phyloP scores from a whole-genome alignment of 2,329 filamentous ascomycete genomes.

The Ophiostoma angusticollis region DNA sequence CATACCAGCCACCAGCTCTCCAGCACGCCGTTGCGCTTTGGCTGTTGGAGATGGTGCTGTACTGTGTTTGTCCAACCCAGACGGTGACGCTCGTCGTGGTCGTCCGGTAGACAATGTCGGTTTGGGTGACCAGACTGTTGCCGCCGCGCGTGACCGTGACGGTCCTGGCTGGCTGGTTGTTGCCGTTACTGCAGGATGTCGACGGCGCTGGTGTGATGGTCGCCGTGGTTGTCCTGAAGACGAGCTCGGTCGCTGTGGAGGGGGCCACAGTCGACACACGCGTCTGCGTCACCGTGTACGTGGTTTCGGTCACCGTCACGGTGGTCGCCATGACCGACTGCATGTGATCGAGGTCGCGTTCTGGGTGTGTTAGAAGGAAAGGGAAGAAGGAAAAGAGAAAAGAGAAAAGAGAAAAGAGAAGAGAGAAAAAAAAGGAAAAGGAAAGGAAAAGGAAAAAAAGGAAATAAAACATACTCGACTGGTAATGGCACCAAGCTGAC shows the following conservation, averaged over 20 bases:
- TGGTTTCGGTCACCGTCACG: constrained; percentile 26
- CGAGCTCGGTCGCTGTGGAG: constrained; percentile 22
- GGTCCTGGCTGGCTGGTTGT: constrained; percentile 16
- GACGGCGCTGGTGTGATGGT: constrained; percentile 21
- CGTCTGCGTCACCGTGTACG: constrained; percentile 24
- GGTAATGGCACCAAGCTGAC: constrained; percentile 24
- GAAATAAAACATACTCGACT: constrained; percentile 13
- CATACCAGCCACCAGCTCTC: constrained; percentile 25
- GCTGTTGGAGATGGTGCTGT: constrained; percentile 22
- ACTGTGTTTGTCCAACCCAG: constrained; percentile 23
- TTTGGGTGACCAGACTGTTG: constrained; percentile 21
- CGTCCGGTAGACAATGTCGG: constrained; percentile 24
- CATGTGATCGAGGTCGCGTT: constrained; percentile 13
- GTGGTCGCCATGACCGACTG: constrained; percentile 22
- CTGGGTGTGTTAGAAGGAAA: background rate
- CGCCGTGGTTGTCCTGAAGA: constrained; percentile 20
- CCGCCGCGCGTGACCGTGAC: constrained; percentile 21
- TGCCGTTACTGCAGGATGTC: constrained; percentile 21
- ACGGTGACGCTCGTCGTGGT: constrained; percentile 23
- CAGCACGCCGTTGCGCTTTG: constrained; percentile 25
- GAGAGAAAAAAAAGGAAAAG: background rate
- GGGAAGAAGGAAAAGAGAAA: background rate
- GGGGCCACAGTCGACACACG: constrained; percentile 21
- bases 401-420: background rate
- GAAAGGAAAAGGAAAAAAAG: background rate